Evolutionary conservation across 2,329 filamentous ascomycete genomes (phyloP).

Genomic region (Pyricularia grisea): DNA sequence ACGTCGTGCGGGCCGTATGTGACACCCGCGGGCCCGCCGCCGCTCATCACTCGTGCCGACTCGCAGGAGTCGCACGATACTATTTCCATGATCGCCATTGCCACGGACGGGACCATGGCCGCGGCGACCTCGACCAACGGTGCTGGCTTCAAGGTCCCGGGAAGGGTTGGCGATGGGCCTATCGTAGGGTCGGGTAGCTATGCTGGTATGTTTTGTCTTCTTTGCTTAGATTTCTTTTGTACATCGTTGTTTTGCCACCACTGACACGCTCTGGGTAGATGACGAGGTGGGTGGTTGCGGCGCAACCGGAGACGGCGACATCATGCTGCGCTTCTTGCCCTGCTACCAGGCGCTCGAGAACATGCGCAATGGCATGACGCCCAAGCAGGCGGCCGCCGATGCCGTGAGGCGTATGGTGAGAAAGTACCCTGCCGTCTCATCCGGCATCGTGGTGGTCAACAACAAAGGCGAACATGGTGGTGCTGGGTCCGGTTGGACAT

Average conservation of each 20-base stretch:
- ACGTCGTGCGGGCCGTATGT: slow-evolving; percentile 37
- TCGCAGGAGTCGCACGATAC: slow-evolving; percentile 35
- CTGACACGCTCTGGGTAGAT: slow-evolving; percentile 19
- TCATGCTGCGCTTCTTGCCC: slow-evolving; percentile 48
- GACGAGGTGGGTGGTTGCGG: slow-evolving; percentile 43
- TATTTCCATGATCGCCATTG: slow-evolving; percentile 39
- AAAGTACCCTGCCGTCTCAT: slow-evolving; percentile 34
- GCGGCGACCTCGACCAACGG: slow-evolving; percentile 48
- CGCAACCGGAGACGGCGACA: slow-evolving; percentile 46
- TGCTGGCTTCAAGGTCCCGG: slow-evolving; percentile 42
- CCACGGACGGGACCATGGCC: slow-evolving; percentile 34
- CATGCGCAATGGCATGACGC: slow-evolving; percentile 36
- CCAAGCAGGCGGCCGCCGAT: slow-evolving; percentile 38
- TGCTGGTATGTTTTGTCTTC: slow-evolving; percentile 17
- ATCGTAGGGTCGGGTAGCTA: slow-evolving; percentile 46
- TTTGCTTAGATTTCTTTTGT: too few relatives aligned
- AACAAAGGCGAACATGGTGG: slow-evolving; percentile 37
- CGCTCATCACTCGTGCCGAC: neutral
- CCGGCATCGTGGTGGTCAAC: slow-evolving; percentile 42
- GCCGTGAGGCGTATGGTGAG: slow-evolving; percentile 37
- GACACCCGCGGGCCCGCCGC: slow-evolving; percentile 14
- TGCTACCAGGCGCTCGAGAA: slow-evolving; percentile 50
- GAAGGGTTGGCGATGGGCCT: slow-evolving; percentile 45
- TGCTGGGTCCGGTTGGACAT: slow-evolving; percentile 43
- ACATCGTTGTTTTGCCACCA: neutral